Evolutionary conservation across 2,329 filamentous ascomycete species (phyloP).

Genomic region (Claviceps purpurea): DNA sequence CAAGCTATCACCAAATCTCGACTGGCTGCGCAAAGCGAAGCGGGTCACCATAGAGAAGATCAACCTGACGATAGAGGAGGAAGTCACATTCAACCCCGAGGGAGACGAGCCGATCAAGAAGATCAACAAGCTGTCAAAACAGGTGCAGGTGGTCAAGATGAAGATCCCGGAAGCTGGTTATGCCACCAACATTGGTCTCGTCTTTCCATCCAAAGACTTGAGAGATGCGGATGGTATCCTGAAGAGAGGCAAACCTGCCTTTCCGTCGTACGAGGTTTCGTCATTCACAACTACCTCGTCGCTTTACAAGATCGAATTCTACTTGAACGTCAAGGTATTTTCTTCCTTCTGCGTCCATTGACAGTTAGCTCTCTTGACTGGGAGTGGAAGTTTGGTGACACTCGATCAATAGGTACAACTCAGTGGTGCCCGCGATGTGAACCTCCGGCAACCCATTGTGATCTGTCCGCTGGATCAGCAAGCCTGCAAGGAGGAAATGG

Average conservation of each 20-base stretch:
- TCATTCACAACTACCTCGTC: conserved; percentile 91
- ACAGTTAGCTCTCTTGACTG: background rate
- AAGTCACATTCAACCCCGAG: conserved; percentile 97
- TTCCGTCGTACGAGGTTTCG: conserved; percentile 75
- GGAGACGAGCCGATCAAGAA: conserved; percentile 90
- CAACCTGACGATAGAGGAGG: conserved; percentile 86
- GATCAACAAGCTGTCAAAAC: conserved; percentile 73
- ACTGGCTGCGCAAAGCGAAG: conserved; percentile 82
- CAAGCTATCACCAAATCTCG: conserved; percentile 80
- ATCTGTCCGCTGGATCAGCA: conserved; percentile 93
- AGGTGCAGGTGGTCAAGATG: conserved; percentile 66
- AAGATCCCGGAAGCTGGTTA: conserved; percentile 86
- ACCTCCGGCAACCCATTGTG: conserved; percentile 81
- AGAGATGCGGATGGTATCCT: conserved; percentile 80
- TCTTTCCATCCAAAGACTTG: conserved; percentile 82
- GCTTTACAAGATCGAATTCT: conserved; percentile 98
- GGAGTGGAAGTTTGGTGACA: conserved; percentile 10
- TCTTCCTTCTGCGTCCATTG: background rate
- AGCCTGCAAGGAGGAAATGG: conserved; percentile 96
- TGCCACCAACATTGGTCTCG: conserved; percentile 79
- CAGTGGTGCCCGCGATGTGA: conserved; percentile 76
- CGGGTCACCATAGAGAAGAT: conserved; percentile 91
- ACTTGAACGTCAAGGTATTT: conserved; percentile 74
- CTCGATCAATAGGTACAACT: conserved; percentile 56
- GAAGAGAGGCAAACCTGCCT: conserved; percentile 70